Evolutionary conservation across 805 yeast genomes (phyloP).

Genomic region (Kluyveromyces nonfermentans): DNA sequence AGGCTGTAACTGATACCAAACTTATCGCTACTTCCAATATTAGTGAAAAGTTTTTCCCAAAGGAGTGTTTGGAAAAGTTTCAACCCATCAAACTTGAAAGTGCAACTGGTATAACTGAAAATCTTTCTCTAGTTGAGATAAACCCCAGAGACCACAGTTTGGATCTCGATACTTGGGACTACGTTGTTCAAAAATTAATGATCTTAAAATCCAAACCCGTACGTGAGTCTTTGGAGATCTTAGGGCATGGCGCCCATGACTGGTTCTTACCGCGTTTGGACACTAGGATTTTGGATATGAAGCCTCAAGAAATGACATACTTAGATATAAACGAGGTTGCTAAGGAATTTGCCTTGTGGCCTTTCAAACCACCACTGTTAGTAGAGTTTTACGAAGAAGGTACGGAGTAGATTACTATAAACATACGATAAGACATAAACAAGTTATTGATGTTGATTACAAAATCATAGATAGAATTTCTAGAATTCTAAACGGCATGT

Average conservation of each 20-base stretch:
- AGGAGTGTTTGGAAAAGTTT: slow-evolving; percentile 11
- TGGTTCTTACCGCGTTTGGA: slow-evolving; percentile 1
- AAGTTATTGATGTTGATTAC: background rate
- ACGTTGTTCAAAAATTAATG: slow-evolving; percentile 53
- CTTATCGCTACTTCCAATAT: slow-evolving; percentile 41
- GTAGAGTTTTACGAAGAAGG: slow-evolving; percentile 1
- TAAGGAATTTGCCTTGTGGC: slow-evolving; percentile 42
- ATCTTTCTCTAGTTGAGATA: slow-evolving; percentile 48
- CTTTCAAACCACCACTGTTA: slow-evolving; percentile 44
- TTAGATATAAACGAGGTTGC: slow-evolving; percentile 39
- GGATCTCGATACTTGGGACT: slow-evolving; percentile 53
- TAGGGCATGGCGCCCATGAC: slow-evolving; percentile 71
- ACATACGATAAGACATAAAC: background rate
- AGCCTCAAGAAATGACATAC: slow-evolving; percentile 39
- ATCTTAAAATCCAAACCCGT: slow-evolving; percentile 38
- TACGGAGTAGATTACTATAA: background rate
- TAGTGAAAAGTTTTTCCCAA: slow-evolving; percentile 14
- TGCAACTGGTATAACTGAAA: slow-evolving; percentile 12
- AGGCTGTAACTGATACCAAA: slow-evolving; percentile 49
- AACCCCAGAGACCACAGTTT: slow-evolving; percentile 37
- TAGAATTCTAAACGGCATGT: background rate
- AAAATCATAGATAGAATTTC: background rate
- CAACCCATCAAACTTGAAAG: slow-evolving; percentile 26
- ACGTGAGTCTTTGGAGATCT: slow-evolving; percentile 36
- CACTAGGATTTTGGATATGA: slow-evolving; percentile 33